Conservation (phyloP, 2,329 filamentous ascomycete genomes). For the Clonostachys solani region DNA sequence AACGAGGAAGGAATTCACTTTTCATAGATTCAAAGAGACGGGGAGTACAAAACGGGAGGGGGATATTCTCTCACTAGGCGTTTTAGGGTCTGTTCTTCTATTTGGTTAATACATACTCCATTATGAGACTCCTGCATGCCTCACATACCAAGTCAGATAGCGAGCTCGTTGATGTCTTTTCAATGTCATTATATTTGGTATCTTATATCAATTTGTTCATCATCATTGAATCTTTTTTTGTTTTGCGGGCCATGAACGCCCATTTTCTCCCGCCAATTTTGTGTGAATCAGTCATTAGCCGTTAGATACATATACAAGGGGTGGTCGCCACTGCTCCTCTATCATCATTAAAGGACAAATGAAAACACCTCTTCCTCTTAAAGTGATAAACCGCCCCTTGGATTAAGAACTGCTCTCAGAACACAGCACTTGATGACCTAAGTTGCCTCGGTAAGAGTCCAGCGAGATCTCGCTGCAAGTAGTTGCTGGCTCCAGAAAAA, state of each 20-base stretch:
- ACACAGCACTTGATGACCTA: no score
- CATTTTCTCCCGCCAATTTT: background rate
- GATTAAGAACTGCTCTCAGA: background rate
- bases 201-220: background rate
- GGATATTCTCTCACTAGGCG: no score
- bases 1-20: constrained; percentile 95
- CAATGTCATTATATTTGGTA: constrained; percentile 1
- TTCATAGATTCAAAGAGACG: constrained; percentile 45
- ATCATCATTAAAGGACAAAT: constrained; percentile 17
- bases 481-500: no score
- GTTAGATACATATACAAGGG: constrained; percentile 21
- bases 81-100: no score
- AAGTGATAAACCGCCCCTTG: background rate
- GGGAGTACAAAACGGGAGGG: background rate
- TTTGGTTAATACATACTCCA: no score
- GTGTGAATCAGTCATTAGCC: constrained; percentile 16
- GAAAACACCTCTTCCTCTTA: background rate
- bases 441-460: no score
- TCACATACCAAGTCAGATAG: background rate
- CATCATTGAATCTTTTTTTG: no score
- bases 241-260: background rate
- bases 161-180: background rate
- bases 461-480: no score
- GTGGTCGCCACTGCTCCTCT: constrained; percentile 17
- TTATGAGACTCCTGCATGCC: no score